These are phyloP conservation scores for Kwoniella heveanensis DNA, from an alignment of 768 basidiomycete species.

Conservation along the genomic window DNA sequence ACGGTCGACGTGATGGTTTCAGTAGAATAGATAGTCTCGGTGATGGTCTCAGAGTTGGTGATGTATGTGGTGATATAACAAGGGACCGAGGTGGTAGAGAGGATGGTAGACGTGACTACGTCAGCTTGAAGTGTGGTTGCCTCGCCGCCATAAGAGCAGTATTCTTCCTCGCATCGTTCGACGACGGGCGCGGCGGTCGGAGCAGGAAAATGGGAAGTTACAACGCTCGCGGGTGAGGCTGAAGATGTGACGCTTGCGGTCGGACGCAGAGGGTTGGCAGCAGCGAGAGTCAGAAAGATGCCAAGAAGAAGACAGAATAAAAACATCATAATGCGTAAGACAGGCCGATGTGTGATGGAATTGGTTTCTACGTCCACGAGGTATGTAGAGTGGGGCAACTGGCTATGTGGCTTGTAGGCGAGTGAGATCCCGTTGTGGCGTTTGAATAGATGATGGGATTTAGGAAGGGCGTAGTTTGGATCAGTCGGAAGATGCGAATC, in stretches of 20 bases:
- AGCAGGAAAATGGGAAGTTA: neutral
- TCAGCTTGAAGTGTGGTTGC: slow-evolving; percentile 30
- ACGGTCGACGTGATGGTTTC: slow-evolving; percentile 42
- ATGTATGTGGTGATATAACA: slow-evolving; percentile 43
- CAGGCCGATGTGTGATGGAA: neutral
- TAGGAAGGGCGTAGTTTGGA: too few species aligned
- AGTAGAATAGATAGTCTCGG: slow-evolving; percentile 41
- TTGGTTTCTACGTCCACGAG: too few species aligned
- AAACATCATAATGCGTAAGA: slow-evolving; percentile 5
- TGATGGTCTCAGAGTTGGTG: slow-evolving; percentile 34
- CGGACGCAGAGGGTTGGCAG: neutral
- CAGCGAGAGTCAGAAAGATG: slow-evolving; percentile 2
- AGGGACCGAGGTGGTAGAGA: slow-evolving; percentile 39
- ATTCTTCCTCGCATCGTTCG: slow-evolving; percentile 31
- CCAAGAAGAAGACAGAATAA: neutral
- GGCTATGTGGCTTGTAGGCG: too few species aligned
- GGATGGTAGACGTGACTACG: slow-evolving; percentile 43
- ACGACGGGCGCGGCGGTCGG: neutral
- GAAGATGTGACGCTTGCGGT: neutral
- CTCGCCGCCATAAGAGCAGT: slow-evolving; percentile 24
- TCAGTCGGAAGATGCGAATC: too few species aligned
- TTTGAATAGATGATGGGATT: neutral
- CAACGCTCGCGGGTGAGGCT: slow-evolving; percentile 6
- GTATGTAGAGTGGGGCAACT: too few species aligned
- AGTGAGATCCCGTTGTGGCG: too few species aligned